A percentile compares a stretch with the other conserved stretches of the same genome.
Conservation (phyloP, 305 asterid species). For the Nicotiana rustica region DNA sequence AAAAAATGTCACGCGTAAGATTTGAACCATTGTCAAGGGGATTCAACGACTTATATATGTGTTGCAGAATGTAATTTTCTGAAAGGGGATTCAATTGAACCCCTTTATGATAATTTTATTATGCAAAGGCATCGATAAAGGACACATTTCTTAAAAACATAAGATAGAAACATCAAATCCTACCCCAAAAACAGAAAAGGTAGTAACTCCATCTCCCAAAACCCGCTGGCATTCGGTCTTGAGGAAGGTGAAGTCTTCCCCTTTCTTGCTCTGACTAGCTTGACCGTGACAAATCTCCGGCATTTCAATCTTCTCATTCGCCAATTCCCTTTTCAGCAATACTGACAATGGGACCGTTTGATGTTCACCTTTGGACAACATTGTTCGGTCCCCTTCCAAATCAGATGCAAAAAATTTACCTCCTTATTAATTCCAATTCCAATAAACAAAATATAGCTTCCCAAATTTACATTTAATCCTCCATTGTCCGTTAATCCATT, state of each 20-base stretch:
- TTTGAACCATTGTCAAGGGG: too few species aligned
- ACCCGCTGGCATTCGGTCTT: slow-evolving; percentile 73
- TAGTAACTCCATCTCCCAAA: slow-evolving; percentile 75
- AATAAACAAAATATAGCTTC: slow-evolving; percentile 28
- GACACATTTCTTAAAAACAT: slow-evolving; percentile 15
- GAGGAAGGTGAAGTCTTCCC: slow-evolving; percentile 76
- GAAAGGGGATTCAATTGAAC: too few species aligned
- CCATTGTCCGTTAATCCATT: slow-evolving; percentile 41
- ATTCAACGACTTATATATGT: too few species aligned
- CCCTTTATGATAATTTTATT: not conserved
- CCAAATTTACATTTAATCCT: slow-evolving; percentile 40
- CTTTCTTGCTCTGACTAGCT: slow-evolving; percentile 77
- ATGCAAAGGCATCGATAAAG: not conserved
- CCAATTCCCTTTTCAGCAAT: slow-evolving; percentile 71
- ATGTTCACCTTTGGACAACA: slow-evolving; percentile 73
- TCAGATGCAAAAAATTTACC: not conserved
- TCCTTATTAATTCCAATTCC: not conserved
- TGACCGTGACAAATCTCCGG: slow-evolving; percentile 69
- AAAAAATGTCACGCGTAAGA: too few species aligned
- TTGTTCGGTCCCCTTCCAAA: slow-evolving; percentile 44
- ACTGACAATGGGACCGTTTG: slow-evolving; percentile 72
- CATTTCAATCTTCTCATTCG: slow-evolving; percentile 72
- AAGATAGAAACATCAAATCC: slow-evolving; percentile 16
- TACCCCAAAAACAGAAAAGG: slow-evolving; percentile 77
- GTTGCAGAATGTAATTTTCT: too few species aligned